Base-by-base conservation (phyloP, 805 yeast genomes). In the Wickerhamiella siamensis region DNA sequence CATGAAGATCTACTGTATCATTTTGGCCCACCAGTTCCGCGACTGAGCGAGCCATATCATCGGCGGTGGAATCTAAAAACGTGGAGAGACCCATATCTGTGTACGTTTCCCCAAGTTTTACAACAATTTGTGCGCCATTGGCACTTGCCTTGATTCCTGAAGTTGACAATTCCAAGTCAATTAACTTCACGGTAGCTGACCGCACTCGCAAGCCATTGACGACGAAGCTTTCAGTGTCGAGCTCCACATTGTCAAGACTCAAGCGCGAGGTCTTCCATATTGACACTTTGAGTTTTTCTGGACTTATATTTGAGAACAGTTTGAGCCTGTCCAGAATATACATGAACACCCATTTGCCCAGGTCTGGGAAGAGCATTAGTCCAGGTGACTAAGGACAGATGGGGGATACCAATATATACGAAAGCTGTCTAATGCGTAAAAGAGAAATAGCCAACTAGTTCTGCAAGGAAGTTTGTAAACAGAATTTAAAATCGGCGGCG, bases 311-410 rank as follows among this genome's bases (percentile, higher is more conserved):
- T 1, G 94, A 80, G 54, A 87, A 83, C 33, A 87, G 62, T 14
- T 87, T 75, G 35, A 86, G 71, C 59, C 83, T 88, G 56, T 81
- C 83, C 20, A 87, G 69, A 4, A 86, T 74, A 58, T 83, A 84
- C 34, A 81, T 74, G 34, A 87, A 71, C 31, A 86, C 70, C 51
- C 94, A 67, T 61, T 82, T 80, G 54, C 86, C 95, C 33, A 87
- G 67, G 59, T 80, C 82, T 57, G 50, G 51, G 52, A 53, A 50
- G 14, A 42, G 47, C 56, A 54, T 53, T 16, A 33, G 37, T 19
- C 19, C 21, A 33, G 5, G 24, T 33, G 36, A 16, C 20, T 10
- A 33, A 17, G 20, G 17, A 21, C 12, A 9, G 24, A 16, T 9
- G 17, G 19, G 5, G 10, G 36, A n/a, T 9, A 9, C 6, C 17